Evolutionary conservation across 208 protist genomes (phyloP).

Genomic region (Leptomonas seymouri): DNA sequence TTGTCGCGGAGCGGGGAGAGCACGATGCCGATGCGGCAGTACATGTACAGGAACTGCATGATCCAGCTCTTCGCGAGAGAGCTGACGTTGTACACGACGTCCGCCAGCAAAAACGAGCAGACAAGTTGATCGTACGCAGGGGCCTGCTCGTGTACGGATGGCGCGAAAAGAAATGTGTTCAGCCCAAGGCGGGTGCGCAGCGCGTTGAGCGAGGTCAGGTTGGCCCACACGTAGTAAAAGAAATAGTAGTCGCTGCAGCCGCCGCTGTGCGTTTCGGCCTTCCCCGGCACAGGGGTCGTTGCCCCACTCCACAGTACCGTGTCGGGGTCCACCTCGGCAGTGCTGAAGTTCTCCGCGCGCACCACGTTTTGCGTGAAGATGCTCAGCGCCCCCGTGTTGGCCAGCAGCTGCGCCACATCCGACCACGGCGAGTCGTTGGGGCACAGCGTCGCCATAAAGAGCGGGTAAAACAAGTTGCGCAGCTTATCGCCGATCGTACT

Average conservation of each 20-base stretch:
- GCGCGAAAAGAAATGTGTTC: constrained; percentile 91
- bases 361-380: constrained; percentile 55
- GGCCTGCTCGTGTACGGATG: constrained; percentile 90
- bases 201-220: constrained; percentile 96
- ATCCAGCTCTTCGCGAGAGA: constrained; percentile 94
- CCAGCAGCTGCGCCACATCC: constrained; percentile 94
- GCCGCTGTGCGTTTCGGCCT: constrained; percentile 23
- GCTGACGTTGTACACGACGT: constrained; percentile 97
- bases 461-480: constrained; percentile 97
- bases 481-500: constrained; percentile 78
- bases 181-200: constrained; percentile 80
- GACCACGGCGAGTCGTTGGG: constrained; percentile 80
- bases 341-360: constrained; percentile 55
- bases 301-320: constrained; percentile 35
- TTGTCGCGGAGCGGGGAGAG: constrained; percentile 98
- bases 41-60: constrained; percentile 98
- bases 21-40: constrained; percentile 96
- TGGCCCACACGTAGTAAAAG: constrained; percentile 98
- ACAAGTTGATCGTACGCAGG: constrained; percentile 93
- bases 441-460: constrained; percentile 97
- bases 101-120: constrained; percentile 91
- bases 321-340: constrained; percentile 54
- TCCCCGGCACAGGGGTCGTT: neutral
- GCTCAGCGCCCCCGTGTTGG: constrained; percentile 96
- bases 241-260: constrained; percentile 98